Base-by-base conservation (phyloP, 352 stramenopile genomes). In the Phytophthora boehmeriae region DNA sequence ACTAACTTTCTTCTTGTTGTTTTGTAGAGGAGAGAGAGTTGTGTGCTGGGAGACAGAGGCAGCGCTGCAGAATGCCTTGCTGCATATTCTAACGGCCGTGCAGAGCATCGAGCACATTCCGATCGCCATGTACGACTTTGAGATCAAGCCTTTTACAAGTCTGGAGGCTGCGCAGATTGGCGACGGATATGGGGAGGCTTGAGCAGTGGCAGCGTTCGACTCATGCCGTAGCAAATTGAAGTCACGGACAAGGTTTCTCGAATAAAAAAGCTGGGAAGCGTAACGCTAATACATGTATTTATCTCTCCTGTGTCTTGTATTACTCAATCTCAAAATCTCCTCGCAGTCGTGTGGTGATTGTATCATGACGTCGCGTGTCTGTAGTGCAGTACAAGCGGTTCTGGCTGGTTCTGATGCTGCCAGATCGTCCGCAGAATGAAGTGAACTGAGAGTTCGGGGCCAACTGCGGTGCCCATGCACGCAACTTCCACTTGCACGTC, bases 41-140 rank as follows among this genome's bases (percentile, higher is more conserved):
- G 32, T 72, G 77, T 43, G 77, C 75, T 14, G 73, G 66, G 77
- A 87, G 55, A 88, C 83, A n/a, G 80, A 92, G 63, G 63, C 50
- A 16, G 76, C 80, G 28, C 64, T 95, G 59, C 86, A 91, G 59
- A 77, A 88, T 55, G 66, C 72, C 6, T 55, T 95, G 54, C 59
- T 95, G 22, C 83, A 93, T 23, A 89, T 95, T 63, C 49, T 92
- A 8, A 75, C 78, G 56, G 78, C 76, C 1, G 86, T 95, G 28
- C 86, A 95, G 69, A 80, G 64, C 27, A 92, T 91, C 41, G 80
- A 91, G 27, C 83, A 93, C 66, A 90, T 95, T 38, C 81, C 86
- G 3, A 82, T 73, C 58, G 80, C 72, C 25, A 95, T 92, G 78
- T 95, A 95, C 66, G 78, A 95, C 66, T 95, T 92, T 63, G 83